phyloP scores from a whole-genome alignment of 2,329 filamentous ascomycete genomes.

The Colletotrichum liaoningense region DNA sequence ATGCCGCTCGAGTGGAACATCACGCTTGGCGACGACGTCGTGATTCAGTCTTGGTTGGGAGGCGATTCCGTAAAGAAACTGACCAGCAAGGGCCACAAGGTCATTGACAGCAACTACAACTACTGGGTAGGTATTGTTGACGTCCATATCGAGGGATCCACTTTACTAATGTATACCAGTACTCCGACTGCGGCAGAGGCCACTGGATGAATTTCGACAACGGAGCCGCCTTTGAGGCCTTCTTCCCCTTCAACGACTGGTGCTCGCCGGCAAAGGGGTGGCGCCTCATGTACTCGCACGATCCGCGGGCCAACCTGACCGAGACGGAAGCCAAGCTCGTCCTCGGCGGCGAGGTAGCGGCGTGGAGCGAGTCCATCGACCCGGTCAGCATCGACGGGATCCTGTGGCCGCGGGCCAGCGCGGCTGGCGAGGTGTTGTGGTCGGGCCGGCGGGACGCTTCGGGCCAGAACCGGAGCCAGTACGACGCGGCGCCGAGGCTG shows the following conservation, averaged over 20 bases:
- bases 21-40: conserved; percentile 74
- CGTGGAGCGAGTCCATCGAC: conserved; percentile 87
- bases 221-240: conserved; percentile 60
- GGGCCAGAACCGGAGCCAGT: conserved; percentile 77
- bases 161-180: conserved; percentile 55
- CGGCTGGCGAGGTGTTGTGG: conserved; percentile 85
- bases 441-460: conserved; percentile 74
- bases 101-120: conserved; percentile 80
- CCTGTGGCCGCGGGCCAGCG: conserved; percentile 81
- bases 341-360: conserved; percentile 82
- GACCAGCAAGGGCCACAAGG: conserved; percentile 73
- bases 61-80: conserved; percentile 70
- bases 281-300: conserved; percentile 83
- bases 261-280: conserved; percentile 85
- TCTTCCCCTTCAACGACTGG: conserved; percentile 83
- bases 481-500: conserved; percentile 76
- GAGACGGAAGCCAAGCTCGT: conserved; percentile 73
- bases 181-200: conserved; percentile 85
- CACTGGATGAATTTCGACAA: conserved; percentile 80
- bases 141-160: neutral
- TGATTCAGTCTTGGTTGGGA: conserved; percentile 84
- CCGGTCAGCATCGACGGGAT: conserved; percentile 78
- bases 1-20: conserved; percentile 84
- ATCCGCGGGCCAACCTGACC: conserved; percentile 75
- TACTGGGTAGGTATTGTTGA: conserved; percentile 70